Evolutionary conservation across 352 stramenopile genomes (phyloP), one percentile per base, ranked within the genome.

Genomic region (Globisporangium echinulatum): DNA sequence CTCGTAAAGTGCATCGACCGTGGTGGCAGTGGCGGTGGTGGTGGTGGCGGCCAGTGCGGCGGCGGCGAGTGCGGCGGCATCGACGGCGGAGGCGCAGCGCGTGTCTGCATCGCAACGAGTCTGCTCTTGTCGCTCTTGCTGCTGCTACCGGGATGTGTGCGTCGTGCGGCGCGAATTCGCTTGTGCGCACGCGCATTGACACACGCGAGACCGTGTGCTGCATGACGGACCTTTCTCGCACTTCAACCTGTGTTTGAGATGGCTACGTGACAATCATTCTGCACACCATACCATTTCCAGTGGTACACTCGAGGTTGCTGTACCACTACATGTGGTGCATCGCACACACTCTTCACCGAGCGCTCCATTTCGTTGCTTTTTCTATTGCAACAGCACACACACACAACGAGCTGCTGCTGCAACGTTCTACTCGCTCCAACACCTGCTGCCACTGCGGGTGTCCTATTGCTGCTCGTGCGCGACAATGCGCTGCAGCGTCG

Each of bases 401-500:
- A 7, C 10, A 11, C 40, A 11, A 44, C 40, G 7, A 44, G 10
- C 40, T 44, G 40, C 17, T 19, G 17, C 17, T 19, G 17, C 17
- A 19, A 19, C 17, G 17, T 19, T 43, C 39, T 11, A n/a, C 43
- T 49, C 43, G 11, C 10, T 50, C 14, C n/a, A 33, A 33, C n/a
- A 11, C 15, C 13, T 10, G 7, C 15, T 7, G 15, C 10, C 46
- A 36, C 6, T 36, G 46, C 46, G 15, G 7, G 4, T 37, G 5
- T 10, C 2, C 42, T 57, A 39, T 8, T 25, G 14, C 17, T 36
- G 50, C 48, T n/a, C 11, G 11, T 47, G 38, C 13, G 49, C 46
- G n/a, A 72, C 64, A 15, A 85, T 71, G 19, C 63, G 38, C 48
- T 67, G 62, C 36, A 77, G 63, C n/a, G 66, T 59, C 47, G 72